Evolutionary conservation across 2,329 filamentous ascomycete genomes (phyloP), one percentile per base, ranked within the genome.

Genomic region (Clonostachys chloroleuca): DNA sequence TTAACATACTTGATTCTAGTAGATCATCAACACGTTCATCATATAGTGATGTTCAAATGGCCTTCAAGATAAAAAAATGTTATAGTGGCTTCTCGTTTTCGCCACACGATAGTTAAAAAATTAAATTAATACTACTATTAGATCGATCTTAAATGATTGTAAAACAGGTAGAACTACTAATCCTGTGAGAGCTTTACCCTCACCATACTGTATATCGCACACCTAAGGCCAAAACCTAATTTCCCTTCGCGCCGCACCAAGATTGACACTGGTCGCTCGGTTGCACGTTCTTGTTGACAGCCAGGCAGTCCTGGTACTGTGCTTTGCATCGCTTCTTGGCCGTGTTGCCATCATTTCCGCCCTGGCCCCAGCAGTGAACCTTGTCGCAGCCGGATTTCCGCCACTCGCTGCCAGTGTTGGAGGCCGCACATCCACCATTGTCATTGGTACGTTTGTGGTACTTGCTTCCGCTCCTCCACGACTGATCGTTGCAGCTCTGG

Each of bases 301-400:
- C 43, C 49, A 76, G 54, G 51, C 76, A 80, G 55, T 78, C 75
- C 5, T 52, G 52, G 54, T 75, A 75, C 65, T 80, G 77, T 17
- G 64, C 61, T 49, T 66, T 60, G 59, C 77, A 80, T 59, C 76
- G 75, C 46, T 54, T 57, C 41, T 52, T 51, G n/a, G 62, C 60
- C 45, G 59, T 63, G 46, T 56, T 52, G 46, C 59, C 59, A 45
- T 55, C 54, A 37, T 66, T 65, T 52, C 62, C 63, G 40, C 56
- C 53, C 17, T 53, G 52, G 41, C 59, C 61, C 54, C 59, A 61
- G 49, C 41, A 42, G 34, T 49, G 42, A 47, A 34, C 5, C 44
- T 47, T 17, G 45, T 50, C 46, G 37, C 39, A 48, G 20, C 42
- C 46, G 36, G 34, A 44, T 35, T 44, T 44, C 14, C 17, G 37